Percentiles rank a stretch among this genome's conserved stretches.
phyloP scores from a whole-genome alignment of 495 filamentous ascomycete genomes.

The Neurospora cerealis region DNA sequence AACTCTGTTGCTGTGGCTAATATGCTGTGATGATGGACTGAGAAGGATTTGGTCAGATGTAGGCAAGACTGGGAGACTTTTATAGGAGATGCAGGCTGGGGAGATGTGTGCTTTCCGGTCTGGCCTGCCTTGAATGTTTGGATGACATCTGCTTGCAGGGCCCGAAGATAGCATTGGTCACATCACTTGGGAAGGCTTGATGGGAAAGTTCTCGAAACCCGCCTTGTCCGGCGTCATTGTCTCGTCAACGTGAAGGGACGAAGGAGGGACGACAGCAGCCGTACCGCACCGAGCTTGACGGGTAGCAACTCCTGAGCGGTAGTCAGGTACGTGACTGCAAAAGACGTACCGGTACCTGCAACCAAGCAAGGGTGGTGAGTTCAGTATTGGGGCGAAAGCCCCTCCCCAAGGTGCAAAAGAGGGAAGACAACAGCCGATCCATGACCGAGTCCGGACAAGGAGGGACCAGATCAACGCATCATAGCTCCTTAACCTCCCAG shows the following conservation, averaged over 20 bases:
- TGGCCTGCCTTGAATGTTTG: neutral
- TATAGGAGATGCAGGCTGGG: neutral
- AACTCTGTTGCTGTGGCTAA: neutral
- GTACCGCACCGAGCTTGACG: neutral
- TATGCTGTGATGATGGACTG: neutral
- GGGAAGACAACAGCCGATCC: neutral
- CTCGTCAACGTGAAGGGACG: neutral
- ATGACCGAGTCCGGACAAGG: neutral
- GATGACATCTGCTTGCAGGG: neutral
- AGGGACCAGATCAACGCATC: neutral
- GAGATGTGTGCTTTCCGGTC: neutral
- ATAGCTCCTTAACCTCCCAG: neutral
- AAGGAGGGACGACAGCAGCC: neutral
- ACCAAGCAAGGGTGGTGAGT: neutral
- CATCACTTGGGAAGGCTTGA: neutral
- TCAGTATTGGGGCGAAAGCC: neutral
- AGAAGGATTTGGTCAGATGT: neutral
- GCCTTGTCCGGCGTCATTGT: neutral
- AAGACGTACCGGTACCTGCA: neutral
- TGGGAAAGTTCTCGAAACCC: constrained; percentile 8
- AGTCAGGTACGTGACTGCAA: neutral
- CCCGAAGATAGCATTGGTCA: neutral
- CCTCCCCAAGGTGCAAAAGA: neutral
- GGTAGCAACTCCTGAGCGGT: neutral
- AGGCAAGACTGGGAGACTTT: neutral